Evolutionary conservation across 495 filamentous ascomycete species (phyloP), one percentile per base, ranked within the genome.

Genomic region (Immersiella caudata): DNA sequence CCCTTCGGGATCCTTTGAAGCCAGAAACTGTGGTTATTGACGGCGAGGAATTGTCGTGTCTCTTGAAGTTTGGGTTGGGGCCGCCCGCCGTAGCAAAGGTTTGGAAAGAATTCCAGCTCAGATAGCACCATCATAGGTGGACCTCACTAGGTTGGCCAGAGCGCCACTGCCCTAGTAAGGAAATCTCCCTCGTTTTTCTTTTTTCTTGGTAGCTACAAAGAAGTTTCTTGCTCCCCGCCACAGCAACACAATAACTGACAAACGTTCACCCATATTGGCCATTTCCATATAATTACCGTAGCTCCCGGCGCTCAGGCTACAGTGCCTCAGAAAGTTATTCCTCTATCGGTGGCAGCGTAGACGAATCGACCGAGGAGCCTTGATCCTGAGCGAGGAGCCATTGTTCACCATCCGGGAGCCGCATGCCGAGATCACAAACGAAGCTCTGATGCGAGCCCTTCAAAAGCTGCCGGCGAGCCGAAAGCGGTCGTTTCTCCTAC

Each of bases 31-130:
- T 56, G 21, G 52, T 56, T 56, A 56, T 56, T 22, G 52, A 56
- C 52, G 52, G 52, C 52, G 21, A 56, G 52, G 52, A 56, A 56
- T 12, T 56, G 11, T 22, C 56, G 56, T 25, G 21, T 25, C 56
- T 59, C 56, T 26, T 59, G 16, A 59, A 25, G 25, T 59, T 59
- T 59, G 25, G 56, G 56, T 8, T 59, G 56, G 56, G 56, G 25
- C 56, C 56, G 16, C 56, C 25, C 25, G 16, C 56, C 56, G 56
- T 59, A 20, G 56, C 25, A 9, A 59, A 59, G 56, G 56, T 59
- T 9, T 59, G 56, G 56, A 59, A 59, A 59, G 56, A 59, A 29
- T 59, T 59, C 25, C 56, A 59, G 25, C 56, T 59, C 16, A 59
- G 25, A 20, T 59, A 59, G 56, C 56, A 59, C 33, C 56, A 29